Base-by-base conservation (phyloP, 208 protist genomes). In the Porcisia hertigi region DNA sequence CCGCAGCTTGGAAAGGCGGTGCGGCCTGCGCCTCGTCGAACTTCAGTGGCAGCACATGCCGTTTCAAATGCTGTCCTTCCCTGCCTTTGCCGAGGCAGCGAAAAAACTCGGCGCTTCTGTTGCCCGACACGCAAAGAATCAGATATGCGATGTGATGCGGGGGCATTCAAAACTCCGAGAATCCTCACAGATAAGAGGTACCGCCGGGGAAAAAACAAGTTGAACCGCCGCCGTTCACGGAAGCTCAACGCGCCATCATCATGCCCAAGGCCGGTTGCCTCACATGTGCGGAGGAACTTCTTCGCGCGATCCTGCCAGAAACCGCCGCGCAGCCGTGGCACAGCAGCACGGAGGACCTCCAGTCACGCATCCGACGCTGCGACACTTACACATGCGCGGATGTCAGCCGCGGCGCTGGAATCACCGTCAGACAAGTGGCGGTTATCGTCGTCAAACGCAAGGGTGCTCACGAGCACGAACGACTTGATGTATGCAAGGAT, bases 341-440 rank as follows among this genome's bases (percentile, higher is more conserved):
- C 34, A 60, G 53, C 52, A 45, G 11, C 47, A 36, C 53, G 25
- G 12, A 41, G 9, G 76, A 63, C 2, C 72, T 74, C 41, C 66
- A 71, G 57, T 63, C 65, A 49, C 77, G 72, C 66, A 77, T 82
- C 25, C 77, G 72, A 39, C 47, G 72, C 53, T 57, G 30, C 57
- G 77, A 77, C 72, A 66, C 65, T 12, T 77, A 82, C 73, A 77
- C 72, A n/a, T 59, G 52, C 30, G 58, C 66, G 1, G 77, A 77
- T 36, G 66, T 69, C 39, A 54, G 54, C 43, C 34, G 54, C n/a
- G 72, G 77, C 71, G 8, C 66, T 82, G 39, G 39, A 58, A 39
- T 64, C 58, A n/a, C 11, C 63, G 23, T n/a, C 55, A 20, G 23
- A 25, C 6, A 25, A n/a, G n/a, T n/a, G 45, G 39, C 43, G 34